Evolutionary conservation across 2,329 filamentous ascomycete genomes (phyloP), one percentile per base, ranked within the genome.

Genomic region (Nannizziopsis arthrosporioides): DNA sequence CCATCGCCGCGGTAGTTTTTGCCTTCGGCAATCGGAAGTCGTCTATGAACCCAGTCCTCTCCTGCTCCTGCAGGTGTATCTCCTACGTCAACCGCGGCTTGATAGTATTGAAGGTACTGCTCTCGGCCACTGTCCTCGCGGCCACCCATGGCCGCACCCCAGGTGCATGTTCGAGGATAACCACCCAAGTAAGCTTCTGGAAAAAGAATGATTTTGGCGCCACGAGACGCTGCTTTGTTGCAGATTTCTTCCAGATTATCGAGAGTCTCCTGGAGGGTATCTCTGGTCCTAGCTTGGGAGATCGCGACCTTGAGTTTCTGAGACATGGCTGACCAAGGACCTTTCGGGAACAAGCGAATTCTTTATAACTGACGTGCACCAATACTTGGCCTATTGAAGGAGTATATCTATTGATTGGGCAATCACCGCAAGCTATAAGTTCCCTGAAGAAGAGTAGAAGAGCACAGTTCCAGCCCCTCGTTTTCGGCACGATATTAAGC

Each of bases 121-220:
- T 94, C 86, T 14, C 88, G 77, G 3, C 88, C 89, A 42, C 73
- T 70, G 2, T 75, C 70, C 0, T 76, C 74, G 34, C 89, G 80
- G 12, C 74, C 72, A 3, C 89, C 89, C 5, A 94, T 73, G 1
- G 77, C 74, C 41, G 80, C 80, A 3, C 88, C 88, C 59, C 94
- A 94, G 44, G 72, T 71, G 53, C 81, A 82, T 14, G 83, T 87
- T 9, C 89, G 82, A 14, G 90, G 90, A 62, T 95, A 95, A 1
- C 89, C 90, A 41, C 90, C 90, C 1, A 95, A 75, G 61, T 87
- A 94, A 17, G 89, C 89, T 70, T 96, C 89, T 0, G 90, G 90
- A 52, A 95, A 89, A 45, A 95, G 78, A 22, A 95, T 73, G 43
- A 95, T 73, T 62, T 92, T 70, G 12, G 78, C 71, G 42, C 69